Evolutionary conservation across 2,329 filamentous ascomycete genomes (phyloP).

Genomic region (Talaromyces verruculosus): DNA sequence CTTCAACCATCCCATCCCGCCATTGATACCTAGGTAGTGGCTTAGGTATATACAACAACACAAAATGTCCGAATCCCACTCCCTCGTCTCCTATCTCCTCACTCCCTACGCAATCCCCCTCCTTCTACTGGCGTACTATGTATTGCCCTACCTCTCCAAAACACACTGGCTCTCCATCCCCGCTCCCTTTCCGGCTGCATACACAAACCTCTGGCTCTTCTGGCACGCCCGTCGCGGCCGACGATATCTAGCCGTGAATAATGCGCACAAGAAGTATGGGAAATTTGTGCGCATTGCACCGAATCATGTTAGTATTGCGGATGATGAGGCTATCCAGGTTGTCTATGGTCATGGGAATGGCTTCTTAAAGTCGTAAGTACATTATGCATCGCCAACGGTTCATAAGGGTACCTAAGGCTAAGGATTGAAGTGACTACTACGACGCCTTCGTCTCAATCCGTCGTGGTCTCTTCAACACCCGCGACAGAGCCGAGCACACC

Average conservation of each 20-base stretch:
- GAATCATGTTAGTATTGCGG: conserved; percentile 77
- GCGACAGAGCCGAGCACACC: conserved; percentile 76
- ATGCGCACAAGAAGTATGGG: conserved; percentile 72
- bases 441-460: conserved; percentile 87
- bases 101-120: conserved; percentile 48
- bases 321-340: conserved; percentile 70
- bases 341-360: conserved; percentile 81
- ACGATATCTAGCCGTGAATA: conserved; percentile 65
- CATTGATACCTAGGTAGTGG: neutral
- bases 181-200: conserved; percentile 57
- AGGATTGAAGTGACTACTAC: conserved; percentile 69
- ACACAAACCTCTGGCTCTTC: conserved; percentile 80
- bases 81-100: conserved; percentile 26
- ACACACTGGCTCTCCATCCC: conserved; percentile 55
- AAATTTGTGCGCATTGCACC: conserved; percentile 82
- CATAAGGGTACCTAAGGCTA: too few relatives aligned
- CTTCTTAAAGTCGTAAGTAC: conserved; percentile 65
- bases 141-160: conserved; percentile 59
- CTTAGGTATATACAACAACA: neutral
- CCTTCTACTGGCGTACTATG: conserved; percentile 54
- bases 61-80: conserved; percentile 14
- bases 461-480: conserved; percentile 84
- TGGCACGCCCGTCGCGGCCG: conserved; percentile 63
- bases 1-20: neutral
- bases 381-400: neutral